A percentile compares a stretch with the other conserved stretches of the same genome.
phyloP scores from a whole-genome alignment of 495 filamentous ascomycete species.

The Chaetomium cochliodes region DNA sequence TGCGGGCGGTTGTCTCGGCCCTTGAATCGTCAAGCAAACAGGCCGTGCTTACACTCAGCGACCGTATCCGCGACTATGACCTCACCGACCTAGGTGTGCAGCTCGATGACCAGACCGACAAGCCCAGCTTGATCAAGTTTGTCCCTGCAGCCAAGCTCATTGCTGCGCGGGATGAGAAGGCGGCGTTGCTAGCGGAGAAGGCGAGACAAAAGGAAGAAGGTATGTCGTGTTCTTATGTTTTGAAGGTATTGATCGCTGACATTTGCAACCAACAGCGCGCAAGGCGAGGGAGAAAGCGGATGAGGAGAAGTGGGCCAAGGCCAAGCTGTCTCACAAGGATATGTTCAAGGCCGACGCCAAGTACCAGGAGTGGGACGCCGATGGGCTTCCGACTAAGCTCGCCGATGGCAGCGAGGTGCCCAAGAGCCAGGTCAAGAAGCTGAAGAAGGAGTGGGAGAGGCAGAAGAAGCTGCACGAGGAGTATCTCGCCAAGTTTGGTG shows the following conservation, averaged over 20 bases:
- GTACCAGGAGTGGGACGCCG: slow-evolving; percentile 79
- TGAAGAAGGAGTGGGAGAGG: slow-evolving; percentile 87
- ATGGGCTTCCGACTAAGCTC: slow-evolving; percentile 78
- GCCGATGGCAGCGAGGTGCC: slow-evolving; percentile 74
- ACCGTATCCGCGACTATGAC: slow-evolving; percentile 73
- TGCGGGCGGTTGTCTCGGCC: slow-evolving; percentile 60
- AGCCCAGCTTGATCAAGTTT: slow-evolving; percentile 80
- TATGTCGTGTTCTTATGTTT: slow-evolving; percentile 27
- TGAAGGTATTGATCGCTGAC: neutral
- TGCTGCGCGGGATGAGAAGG: slow-evolving; percentile 70
- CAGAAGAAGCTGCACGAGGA: slow-evolving; percentile 86
- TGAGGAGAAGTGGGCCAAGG: slow-evolving; percentile 63
- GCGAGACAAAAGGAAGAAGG: slow-evolving; percentile 60
- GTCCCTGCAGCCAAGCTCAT: slow-evolving; percentile 67
- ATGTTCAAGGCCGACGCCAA: slow-evolving; percentile 71
- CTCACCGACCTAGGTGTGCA: slow-evolving; percentile 80
- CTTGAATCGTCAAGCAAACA: slow-evolving; percentile 55
- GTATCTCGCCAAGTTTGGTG: slow-evolving; percentile 35
- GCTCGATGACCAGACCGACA: slow-evolving; percentile 72
- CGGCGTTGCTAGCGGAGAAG: slow-evolving; percentile 53
- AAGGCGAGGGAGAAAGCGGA: slow-evolving; percentile 55
- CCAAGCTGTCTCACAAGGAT: slow-evolving; percentile 63
- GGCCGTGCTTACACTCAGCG: slow-evolving; percentile 65
- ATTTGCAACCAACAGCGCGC: slow-evolving; percentile 29
- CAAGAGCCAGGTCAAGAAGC: slow-evolving; percentile 78